Evolutionary conservation across 192 early-diverging fungal species (phyloP), one percentile per base, ranked within the genome.

Genomic region (Backusella westeae): DNA sequence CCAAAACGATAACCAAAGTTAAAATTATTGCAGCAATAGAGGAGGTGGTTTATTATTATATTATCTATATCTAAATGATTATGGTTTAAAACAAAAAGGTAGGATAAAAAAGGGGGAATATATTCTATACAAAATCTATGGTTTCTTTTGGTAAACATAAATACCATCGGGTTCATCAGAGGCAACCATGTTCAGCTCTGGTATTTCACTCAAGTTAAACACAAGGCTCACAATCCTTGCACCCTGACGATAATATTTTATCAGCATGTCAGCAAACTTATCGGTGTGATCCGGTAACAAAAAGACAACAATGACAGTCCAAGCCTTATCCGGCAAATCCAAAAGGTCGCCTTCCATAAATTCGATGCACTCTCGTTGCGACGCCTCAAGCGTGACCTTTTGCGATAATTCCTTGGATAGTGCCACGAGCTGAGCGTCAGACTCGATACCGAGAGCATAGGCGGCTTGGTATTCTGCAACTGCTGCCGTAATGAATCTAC

Each of bases 401-500:
- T 80, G 74, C 23, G 84, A 80, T 10, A 88, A 35, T 10, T 73
- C 53, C 15, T 77, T 76, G 36, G 87, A 88, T 35, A 79, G 53
- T 15, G 81, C 80, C n/a, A 88, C 78, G 36, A 88, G 76, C 38
- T 80, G 70, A 3, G 80, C 69, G 36, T 90, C 89, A 14, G 80
- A 87, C 56, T 90, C 89, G 14, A 90, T 83, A 0, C 89, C 89
- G 10, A 84, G 38, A 9, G 88, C 89, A 53, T 74, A 72, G 15
- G 76, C 46, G 10, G 73, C 83, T 42, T 80, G 71, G 53, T 84
- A 88, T 19, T 85, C 80, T 15, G 71, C 19, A 4, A 83, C 84
- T 1, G 89, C 88, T 26, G 86, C 86, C 34, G 77, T 81, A 17
- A 88, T 87, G 38, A 90, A 84, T 14, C 89, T 79, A 7, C 89